Evolutionary conservation across 2,329 filamentous ascomycete genomes (phyloP), one percentile per base, ranked within the genome.

Genomic region (Penicillium sp.): DNA sequence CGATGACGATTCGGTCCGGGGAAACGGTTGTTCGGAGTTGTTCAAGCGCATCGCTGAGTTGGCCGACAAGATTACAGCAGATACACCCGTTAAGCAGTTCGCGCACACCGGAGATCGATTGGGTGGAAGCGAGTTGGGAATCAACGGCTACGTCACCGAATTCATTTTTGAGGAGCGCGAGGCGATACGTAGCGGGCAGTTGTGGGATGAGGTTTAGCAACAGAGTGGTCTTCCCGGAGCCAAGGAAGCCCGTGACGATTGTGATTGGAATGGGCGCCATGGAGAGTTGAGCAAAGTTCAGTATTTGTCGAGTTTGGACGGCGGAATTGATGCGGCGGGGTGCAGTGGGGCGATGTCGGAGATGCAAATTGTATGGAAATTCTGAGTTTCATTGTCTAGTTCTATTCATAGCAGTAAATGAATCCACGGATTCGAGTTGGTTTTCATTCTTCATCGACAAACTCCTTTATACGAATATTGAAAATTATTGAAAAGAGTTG

Each of bases 1-100:
- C 92, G 61, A 98, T 81, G 35, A 98, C 79, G 64, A 98, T 92
- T 38, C 92, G 78, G 60, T 95, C 85, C 0, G 88, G 90, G 0
- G 51, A 46, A 4, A 75, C 67, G 25, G 74, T 67, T 16, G 69
- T 64, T 34, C 77, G 76, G 27, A 98, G 79, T 57, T 92, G 81
- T 29, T 76, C 68, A 12, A 98, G 79, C 1, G 90, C 89, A 32
- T 84, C 80, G 42, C 79, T 78, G 6, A 98, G 79, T 64, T 94
- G 86, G 11, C 92, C 92, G 44, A 98, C 90, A 16, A 96, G 82
- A 62, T 96, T 96, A 71, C 92, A 98, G 76, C 92, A 98, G 66
- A 98, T 96, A 69, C 92, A 96, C 50, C 90, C 92, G 62, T 95
- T 94, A 37, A 98, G 81, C 1, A 98, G 76, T 66, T 98, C 92